These are phyloP conservation scores for Ustilago loliicola DNA, from an alignment of 1,284 basidiomycete genomes.

Conservation along the genomic window DNA sequence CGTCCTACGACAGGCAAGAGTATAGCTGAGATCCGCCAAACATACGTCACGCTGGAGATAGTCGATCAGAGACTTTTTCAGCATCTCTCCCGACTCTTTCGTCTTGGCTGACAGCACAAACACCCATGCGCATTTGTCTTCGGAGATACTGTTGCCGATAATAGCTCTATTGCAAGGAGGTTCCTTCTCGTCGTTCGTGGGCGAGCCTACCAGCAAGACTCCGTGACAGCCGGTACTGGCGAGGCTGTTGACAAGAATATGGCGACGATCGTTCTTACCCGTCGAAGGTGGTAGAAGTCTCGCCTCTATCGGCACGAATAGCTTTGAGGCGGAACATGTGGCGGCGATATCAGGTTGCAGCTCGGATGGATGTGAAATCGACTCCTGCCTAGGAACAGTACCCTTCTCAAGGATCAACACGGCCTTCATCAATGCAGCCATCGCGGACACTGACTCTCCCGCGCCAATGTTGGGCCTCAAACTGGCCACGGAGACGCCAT, in stretches of 20 bases:
- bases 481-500: conserved; percentile 37
- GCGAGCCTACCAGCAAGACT: conserved; percentile 26
- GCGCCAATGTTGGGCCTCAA: conserved; percentile 47
- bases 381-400: conserved; percentile 38
- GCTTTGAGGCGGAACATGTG: conserved; percentile 12
- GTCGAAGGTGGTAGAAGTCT: conserved; percentile 11
- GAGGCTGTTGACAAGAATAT: conserved; percentile 47
- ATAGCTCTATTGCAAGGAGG: not conserved
- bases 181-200: conserved; percentile 6
- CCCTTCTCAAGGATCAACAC: conserved; percentile 42
- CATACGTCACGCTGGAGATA: conserved; percentile 40
- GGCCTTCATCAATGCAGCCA: conserved; percentile 53
- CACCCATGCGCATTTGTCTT: conserved; percentile 10
- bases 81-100: conserved; percentile 32
- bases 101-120: conserved; percentile 50
- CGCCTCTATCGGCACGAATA: conserved; percentile 33
- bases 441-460: conserved; percentile 49
- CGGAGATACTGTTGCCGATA: not conserved
- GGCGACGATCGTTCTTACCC: not conserved
- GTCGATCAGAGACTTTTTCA: conserved; percentile 34
- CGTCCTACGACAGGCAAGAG: conserved; percentile 40
- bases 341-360: conserved; percentile 33
- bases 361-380: conserved; percentile 18
- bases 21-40: conserved; percentile 46
- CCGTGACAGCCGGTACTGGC: conserved; percentile 41